A percentile compares a stretch with the other conserved stretches of the same genome.
Conservation (phyloP, 371 early-diverging fungal species). For the Chytridiales sp. region DNA sequence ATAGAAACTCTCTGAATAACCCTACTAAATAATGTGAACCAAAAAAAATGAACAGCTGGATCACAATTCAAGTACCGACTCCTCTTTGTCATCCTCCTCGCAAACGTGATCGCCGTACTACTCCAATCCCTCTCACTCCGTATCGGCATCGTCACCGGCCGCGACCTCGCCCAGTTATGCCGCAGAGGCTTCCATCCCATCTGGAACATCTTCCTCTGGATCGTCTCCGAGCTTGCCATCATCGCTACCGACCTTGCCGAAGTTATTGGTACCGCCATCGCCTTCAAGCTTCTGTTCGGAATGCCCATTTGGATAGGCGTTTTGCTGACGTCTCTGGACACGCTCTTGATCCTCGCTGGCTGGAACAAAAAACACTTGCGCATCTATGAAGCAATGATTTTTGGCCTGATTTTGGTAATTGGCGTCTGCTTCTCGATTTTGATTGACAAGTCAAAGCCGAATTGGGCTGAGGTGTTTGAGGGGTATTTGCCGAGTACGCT, state of each 20-base stretch:
- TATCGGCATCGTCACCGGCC: slow-evolving; percentile 72
- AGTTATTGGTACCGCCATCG: slow-evolving; percentile 84
- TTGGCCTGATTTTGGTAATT: slow-evolving; percentile 65
- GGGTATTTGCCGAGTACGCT: slow-evolving; percentile 12
- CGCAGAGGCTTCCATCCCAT: slow-evolving; percentile 57
- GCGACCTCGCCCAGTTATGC: slow-evolving; percentile 72
- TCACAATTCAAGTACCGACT: slow-evolving; percentile 72
- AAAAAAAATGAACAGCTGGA: slow-evolving; percentile 43
- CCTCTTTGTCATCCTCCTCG: slow-evolving; percentile 69
- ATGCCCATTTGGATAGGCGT: slow-evolving; percentile 73
- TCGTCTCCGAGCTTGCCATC: slow-evolving; percentile 70
- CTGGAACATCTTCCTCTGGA: slow-evolving; percentile 60
- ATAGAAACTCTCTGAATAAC: slow-evolving; percentile 1
- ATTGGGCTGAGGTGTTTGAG: slow-evolving; percentile 22
- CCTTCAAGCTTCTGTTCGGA: slow-evolving; percentile 70
- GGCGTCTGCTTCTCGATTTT: slow-evolving; percentile 62
- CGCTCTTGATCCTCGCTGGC: slow-evolving; percentile 62
- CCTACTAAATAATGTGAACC: neutral
- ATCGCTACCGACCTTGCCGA: slow-evolving; percentile 66
- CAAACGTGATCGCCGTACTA: slow-evolving; percentile 76
- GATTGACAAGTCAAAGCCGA: slow-evolving; percentile 13
- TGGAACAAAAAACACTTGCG: slow-evolving; percentile 63
- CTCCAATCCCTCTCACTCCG: slow-evolving; percentile 77
- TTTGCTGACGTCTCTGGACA: slow-evolving; percentile 73
- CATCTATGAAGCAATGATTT: slow-evolving; percentile 68